Percentiles rank a stretch among this genome's conserved stretches.
phyloP scores from a whole-genome alignment of 768 basidiomycete species.

The Lentinula edodes region DNA sequence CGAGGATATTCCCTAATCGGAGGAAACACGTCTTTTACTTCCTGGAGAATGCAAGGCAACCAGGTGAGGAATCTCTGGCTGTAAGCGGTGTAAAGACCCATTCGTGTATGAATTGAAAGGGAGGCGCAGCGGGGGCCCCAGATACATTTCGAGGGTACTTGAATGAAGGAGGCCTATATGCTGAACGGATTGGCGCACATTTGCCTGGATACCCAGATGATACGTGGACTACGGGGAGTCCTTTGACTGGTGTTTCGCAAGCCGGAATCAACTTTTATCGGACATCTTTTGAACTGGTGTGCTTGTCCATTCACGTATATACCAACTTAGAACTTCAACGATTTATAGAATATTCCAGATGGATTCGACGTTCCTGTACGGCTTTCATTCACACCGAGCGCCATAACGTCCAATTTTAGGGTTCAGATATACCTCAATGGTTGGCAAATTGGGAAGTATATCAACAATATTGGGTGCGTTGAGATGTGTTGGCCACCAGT shows the following conservation, averaged over 20 bases:
- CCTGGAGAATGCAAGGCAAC: slow-evolving; percentile 41
- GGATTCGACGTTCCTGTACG: slow-evolving; percentile 41
- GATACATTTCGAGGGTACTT: slow-evolving; percentile 43
- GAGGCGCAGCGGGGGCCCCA: slow-evolving; percentile 32
- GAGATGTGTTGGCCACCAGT: no score
- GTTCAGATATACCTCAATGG: slow-evolving; percentile 47
- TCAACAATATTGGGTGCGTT: slow-evolving; percentile 43
- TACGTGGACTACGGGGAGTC: slow-evolving; percentile 29
- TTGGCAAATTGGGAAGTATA: slow-evolving; percentile 50
- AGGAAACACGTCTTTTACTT: slow-evolving; percentile 28
- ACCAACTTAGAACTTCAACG: not conserved
- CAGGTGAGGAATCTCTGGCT: slow-evolving; percentile 17
- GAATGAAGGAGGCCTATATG: slow-evolving; percentile 47
- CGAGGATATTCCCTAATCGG: slow-evolving; percentile 39
- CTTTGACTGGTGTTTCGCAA: slow-evolving; percentile 24
- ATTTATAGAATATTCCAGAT: slow-evolving; percentile 27
- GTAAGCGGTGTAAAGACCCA: not conserved
- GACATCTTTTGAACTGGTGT: slow-evolving; percentile 34
- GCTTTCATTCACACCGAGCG: slow-evolving; percentile 38
- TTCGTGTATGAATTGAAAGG: slow-evolving; percentile 16
- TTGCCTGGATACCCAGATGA: slow-evolving; percentile 40
- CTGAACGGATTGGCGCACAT: slow-evolving; percentile 46
- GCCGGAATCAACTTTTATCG: slow-evolving; percentile 41
- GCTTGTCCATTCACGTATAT: not conserved
- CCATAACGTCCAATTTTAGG: slow-evolving; percentile 39